A percentile compares a stretch with the other conserved stretches of the same genome.
Conservation (phyloP, 2,329 filamentous ascomycete species). For the Apiospora pterosperma region DNA sequence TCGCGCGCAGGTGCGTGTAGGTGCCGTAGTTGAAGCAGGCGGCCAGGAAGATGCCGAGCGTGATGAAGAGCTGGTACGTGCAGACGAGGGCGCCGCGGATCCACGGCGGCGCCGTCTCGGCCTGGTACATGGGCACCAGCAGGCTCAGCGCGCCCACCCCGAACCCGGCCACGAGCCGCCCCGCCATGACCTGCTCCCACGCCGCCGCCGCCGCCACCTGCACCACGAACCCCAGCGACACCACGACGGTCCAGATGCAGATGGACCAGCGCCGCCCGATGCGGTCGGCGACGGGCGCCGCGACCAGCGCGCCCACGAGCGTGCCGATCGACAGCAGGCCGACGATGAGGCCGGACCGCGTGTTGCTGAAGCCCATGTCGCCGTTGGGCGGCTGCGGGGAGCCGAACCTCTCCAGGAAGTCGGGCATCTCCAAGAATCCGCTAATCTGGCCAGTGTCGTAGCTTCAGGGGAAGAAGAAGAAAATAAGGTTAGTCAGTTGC, state of each 20-base stretch:
- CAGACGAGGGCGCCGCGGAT: conserved; percentile 64
- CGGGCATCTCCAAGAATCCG: conserved; percentile 57
- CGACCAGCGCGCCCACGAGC: conserved; percentile 55
- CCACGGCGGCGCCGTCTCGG: conserved; percentile 65
- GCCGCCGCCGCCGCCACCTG: conserved; percentile 52
- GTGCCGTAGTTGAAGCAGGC: conserved; percentile 63
- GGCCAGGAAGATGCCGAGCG: conserved; percentile 61
- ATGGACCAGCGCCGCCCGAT: conserved; percentile 64
- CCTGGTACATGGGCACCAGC: conserved; percentile 69
- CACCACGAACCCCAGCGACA: conserved; percentile 64
- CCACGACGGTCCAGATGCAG: conserved; percentile 56
- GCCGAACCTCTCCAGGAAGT: conserved; percentile 52
- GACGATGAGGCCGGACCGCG: conserved; percentile 57
- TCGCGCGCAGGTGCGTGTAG: conserved; percentile 36
- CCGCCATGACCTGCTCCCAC: conserved; percentile 66
- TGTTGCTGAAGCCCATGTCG: conserved; percentile 45
- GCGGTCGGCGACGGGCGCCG: conserved; percentile 62
- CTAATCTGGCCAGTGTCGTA: conserved; percentile 51
- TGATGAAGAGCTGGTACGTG: conserved; percentile 71
- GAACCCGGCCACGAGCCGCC: conserved; percentile 62
- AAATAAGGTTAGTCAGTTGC: conserved; percentile 24
- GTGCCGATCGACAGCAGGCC: conserved; percentile 57
- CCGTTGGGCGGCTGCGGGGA: conserved; percentile 28
- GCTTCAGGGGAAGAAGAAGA: conserved; percentile 12
- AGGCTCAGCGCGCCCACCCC: conserved; percentile 65